Conservation (phyloP, 2,329 filamentous ascomycete genomes). For the Mollisiaceae sp. region DNA sequence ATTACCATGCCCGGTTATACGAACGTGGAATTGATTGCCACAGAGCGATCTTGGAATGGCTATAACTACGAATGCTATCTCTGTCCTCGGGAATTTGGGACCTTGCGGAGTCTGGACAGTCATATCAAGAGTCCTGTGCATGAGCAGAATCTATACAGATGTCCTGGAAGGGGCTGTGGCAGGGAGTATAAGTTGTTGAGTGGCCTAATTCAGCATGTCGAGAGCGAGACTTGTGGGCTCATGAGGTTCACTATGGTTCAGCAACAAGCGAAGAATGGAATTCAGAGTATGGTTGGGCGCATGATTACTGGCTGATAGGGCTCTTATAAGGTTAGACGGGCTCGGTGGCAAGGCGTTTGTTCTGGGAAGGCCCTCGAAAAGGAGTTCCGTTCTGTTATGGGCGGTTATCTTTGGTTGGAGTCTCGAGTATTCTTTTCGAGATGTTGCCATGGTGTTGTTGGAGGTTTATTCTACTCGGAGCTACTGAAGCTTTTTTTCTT, state of each 20-base stretch:
- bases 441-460: too few relatives aligned
- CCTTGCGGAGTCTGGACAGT: conserved; percentile 48
- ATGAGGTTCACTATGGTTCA: conserved; percentile 36
- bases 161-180: conserved; percentile 28
- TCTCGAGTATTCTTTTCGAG: too few relatives aligned
- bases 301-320: conserved; percentile 27
- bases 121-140: conserved; percentile 61
- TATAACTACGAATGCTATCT: conserved; percentile 57
- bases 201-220: conserved; percentile 35
- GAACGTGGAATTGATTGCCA: conserved; percentile 46
- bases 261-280: conserved; percentile 24
- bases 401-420: too few relatives aligned
- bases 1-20: conserved; percentile 34
- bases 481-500: too few relatives aligned
- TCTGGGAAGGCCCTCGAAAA: too few relatives aligned
- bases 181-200: conserved; percentile 34
- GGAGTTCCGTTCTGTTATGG: too few relatives aligned
- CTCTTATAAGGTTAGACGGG: too few relatives aligned
- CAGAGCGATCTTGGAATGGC: conserved; percentile 51
- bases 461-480: too few relatives aligned
- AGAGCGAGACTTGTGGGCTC: conserved; percentile 39
- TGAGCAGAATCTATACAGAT: conserved; percentile 47
- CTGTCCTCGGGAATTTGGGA: conserved; percentile 53
- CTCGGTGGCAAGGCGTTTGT: too few relatives aligned
- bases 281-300: conserved; percentile 44